A percentile compares a stretch with the other conserved stretches of the same genome.
These are phyloP conservation scores for Nakaseomyces nivariensis DNA, from an alignment of 1,139 yeast genomes.

Conservation along the genomic window DNA sequence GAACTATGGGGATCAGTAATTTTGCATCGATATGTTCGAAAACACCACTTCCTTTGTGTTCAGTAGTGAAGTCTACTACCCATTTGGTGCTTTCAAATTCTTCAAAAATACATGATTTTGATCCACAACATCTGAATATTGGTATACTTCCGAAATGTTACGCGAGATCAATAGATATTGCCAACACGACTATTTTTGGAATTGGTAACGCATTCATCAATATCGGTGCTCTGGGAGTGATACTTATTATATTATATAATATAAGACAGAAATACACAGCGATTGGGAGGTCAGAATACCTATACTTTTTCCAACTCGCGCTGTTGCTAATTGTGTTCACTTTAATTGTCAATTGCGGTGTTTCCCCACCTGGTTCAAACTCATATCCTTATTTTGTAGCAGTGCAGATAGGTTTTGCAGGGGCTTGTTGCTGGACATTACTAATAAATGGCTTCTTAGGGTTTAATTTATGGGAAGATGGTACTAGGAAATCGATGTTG, in stretches of 20 bases:
- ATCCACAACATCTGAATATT: conserved; percentile 18
- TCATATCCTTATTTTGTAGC: conserved; percentile 78
- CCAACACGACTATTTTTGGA: conserved; percentile 85
- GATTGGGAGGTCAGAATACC: conserved; percentile 81
- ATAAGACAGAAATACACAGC: conserved; percentile 84
- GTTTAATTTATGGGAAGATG: conserved; percentile 92
- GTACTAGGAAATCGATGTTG: conserved; percentile 57
- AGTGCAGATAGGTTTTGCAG: conserved; percentile 62
- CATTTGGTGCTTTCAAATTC: conserved; percentile 21
- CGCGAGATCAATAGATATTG: conserved; percentile 75
- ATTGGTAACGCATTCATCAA: conserved; percentile 85
- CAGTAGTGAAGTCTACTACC: conserved; percentile 24
- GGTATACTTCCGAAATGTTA: conserved; percentile 75
- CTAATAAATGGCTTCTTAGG: conserved; percentile 69
- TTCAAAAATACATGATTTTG: conserved; percentile 16
- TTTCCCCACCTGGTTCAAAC: conserved; percentile 70
- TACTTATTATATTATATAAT: conserved; percentile 66
- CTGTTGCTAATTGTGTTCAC: conserved; percentile 52
- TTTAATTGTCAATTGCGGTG: conserved; percentile 83
- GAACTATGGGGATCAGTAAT: conserved; percentile 50
- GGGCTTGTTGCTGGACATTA: conserved; percentile 60
- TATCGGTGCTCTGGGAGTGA: conserved; percentile 57
- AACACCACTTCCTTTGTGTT: conserved; percentile 70
- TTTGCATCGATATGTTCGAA: conserved; percentile 57
- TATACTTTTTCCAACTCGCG: conserved; percentile 56